Percentiles rank a stretch among this genome's conserved stretches.
phyloP scores from a whole-genome alignment of 2,329 filamentous ascomycete species.

The Botrytis fabae region DNA sequence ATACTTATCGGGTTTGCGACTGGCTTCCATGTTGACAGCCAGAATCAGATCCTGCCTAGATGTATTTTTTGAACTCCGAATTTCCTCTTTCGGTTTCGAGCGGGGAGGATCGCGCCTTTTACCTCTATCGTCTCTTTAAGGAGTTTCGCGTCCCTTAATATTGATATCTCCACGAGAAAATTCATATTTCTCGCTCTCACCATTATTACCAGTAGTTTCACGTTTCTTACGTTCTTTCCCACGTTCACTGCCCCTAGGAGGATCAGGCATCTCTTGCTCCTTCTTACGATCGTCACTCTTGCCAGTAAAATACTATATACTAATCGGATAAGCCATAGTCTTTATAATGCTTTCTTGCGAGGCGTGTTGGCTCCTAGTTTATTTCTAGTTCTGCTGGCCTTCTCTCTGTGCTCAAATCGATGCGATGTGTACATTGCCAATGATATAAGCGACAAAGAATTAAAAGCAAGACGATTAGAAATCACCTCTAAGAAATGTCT shows the following conservation, averaged over 20 bases:
- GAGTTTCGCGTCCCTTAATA: no score
- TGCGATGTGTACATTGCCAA: background rate
- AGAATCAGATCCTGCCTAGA: background rate
- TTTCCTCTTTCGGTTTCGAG: background rate
- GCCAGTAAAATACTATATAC: background rate
- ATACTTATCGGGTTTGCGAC: background rate
- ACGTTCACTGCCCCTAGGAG: no score
- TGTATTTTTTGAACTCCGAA: background rate
- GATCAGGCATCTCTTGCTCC: no score
- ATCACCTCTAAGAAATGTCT: background rate
- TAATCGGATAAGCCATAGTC: background rate
- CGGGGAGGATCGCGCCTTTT: background rate
- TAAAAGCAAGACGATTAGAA: no score
- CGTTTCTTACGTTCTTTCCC: no score
- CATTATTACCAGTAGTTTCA: no score
- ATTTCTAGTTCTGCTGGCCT: background rate
- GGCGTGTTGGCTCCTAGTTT: background rate
- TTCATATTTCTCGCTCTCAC: no score
- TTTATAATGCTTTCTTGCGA: background rate
- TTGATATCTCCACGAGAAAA: background rate
- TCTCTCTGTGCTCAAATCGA: background rate
- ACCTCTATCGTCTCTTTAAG: background rate
- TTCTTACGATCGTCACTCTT: no score
- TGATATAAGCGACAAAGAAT: background rate
- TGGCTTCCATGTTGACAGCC: background rate